phyloP scores from a whole-genome alignment of 2,329 filamentous ascomycete species.

The Pestalotiopsis sp. region DNA sequence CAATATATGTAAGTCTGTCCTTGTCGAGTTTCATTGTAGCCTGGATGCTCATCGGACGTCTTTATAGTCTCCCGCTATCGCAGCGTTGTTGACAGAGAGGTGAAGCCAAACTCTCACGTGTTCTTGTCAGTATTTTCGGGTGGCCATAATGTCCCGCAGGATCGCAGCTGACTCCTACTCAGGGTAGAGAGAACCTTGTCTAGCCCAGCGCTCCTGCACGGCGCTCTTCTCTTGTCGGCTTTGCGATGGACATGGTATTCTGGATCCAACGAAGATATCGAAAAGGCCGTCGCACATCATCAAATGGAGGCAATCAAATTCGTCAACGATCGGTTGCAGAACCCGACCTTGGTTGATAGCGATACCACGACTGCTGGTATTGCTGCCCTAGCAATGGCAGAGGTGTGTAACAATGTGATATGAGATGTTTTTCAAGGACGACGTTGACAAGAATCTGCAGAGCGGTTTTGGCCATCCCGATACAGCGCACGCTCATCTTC shows the following conservation, averaged over 20 bases:
- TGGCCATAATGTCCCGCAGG: constrained; percentile 17
- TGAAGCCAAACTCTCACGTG: constrained; percentile 17
- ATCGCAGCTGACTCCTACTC: not conserved
- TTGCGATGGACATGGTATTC: constrained; percentile 27
- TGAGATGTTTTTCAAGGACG: not conserved
- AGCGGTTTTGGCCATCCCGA: constrained; percentile 25
- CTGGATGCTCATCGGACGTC: not conserved
- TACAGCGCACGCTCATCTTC: constrained; percentile 25
- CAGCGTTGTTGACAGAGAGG: constrained; percentile 22
- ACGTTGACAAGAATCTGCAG: constrained; percentile 17
- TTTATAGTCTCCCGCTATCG: constrained; percentile 23
- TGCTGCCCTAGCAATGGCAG: constrained; percentile 24
- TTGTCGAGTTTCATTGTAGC: constrained; percentile 9
- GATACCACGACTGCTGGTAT: constrained; percentile 26
- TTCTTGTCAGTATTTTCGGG: constrained; percentile 1
- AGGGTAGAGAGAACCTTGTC: constrained; percentile 25
- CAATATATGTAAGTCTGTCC: constrained; percentile 23
- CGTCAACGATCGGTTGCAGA: constrained; percentile 26
- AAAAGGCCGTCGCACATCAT: constrained; percentile 25
- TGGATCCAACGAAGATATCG: constrained; percentile 26
- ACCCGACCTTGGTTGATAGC: constrained; percentile 19
- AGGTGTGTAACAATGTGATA: constrained; percentile 18
- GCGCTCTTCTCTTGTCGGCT: constrained; percentile 24
- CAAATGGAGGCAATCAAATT: constrained; percentile 27
- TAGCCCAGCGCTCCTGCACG: constrained; percentile 24